phyloP scores from a whole-genome alignment of 164 flowering plant species.

The Magnolia officinalis region DNA sequence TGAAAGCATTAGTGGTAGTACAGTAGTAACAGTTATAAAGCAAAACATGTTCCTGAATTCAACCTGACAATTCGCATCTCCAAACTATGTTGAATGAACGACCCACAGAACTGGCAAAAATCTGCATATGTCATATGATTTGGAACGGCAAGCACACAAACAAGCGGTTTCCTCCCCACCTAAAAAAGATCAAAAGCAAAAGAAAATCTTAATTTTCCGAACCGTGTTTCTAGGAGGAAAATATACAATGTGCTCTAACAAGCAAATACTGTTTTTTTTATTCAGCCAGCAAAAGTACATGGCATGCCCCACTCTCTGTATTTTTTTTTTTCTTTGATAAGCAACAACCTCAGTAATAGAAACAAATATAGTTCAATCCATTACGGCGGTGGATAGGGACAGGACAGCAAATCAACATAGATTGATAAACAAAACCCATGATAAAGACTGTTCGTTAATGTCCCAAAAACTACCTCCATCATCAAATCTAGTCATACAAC shows the following conservation, averaged over 20 bases:
- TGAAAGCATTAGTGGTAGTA: neutral
- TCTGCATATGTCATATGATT: constrained; percentile 98
- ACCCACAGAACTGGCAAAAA: constrained; percentile 90
- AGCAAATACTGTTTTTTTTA: too few species aligned
- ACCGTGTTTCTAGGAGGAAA: neutral
- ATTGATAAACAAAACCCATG: too few species aligned
- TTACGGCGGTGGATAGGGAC: too few species aligned
- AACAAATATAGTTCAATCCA: too few species aligned
- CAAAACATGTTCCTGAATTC: neutral
- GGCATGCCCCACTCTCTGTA: too few species aligned
- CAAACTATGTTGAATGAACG: constrained; percentile 71
- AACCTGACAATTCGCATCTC: constrained; percentile 96
- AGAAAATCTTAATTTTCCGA: neutral
- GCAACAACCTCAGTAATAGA: neutral
- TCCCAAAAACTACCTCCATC: too few species aligned
- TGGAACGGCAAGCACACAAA: constrained; percentile 89
- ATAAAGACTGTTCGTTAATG: too few species aligned
- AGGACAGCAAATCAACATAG: too few species aligned
- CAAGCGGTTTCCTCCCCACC: constrained; percentile 84
- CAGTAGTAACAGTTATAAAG: neutral
- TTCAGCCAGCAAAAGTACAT: too few species aligned
- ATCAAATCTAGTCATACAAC: too few species aligned
- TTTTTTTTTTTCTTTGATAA: neutral
- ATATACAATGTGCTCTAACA: too few species aligned
- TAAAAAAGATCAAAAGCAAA: constrained; percentile 10